A percentile compares a stretch with the other conserved stretches of the same genome.
phyloP scores from a whole-genome alignment of 371 early-diverging fungal genomes.

The Cokeromyces recurvatus region DNA sequence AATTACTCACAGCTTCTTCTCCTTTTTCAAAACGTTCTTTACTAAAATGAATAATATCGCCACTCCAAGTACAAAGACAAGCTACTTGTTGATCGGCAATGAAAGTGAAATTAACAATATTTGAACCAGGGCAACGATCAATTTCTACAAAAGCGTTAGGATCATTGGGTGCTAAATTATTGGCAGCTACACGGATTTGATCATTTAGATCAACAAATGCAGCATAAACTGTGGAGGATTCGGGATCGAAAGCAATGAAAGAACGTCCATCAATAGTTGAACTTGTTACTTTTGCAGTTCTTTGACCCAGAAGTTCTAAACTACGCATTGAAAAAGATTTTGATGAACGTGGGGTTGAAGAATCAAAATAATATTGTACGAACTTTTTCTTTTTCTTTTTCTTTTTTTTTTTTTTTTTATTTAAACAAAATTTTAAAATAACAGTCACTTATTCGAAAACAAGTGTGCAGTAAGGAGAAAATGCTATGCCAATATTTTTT shows the following conservation, averaged over 20 bases:
- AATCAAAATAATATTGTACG: no score
- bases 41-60: slow-evolving; percentile 68
- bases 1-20: slow-evolving; percentile 36
- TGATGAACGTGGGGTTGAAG: no score
- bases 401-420: no score
- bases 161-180: slow-evolving; percentile 23
- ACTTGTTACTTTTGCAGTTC: slow-evolving; percentile 21
- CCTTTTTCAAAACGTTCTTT: slow-evolving; percentile 47
- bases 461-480: no score
- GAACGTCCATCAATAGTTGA: slow-evolving; percentile 24
- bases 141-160: slow-evolving; percentile 23
- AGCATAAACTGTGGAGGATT: slow-evolving; percentile 42
- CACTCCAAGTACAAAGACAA: slow-evolving; percentile 60
- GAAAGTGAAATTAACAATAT: slow-evolving; percentile 53
- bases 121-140: slow-evolving; percentile 7
- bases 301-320: slow-evolving; percentile 35
- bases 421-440: no score
- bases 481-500: no score
- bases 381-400: no score
- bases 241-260: slow-evolving; percentile 48
- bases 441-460: no score
- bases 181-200: slow-evolving; percentile 24
- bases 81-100: slow-evolving; percentile 62
- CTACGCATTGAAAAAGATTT: no score
- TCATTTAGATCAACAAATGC: slow-evolving; percentile 39